Percentiles rank a stretch among this genome's conserved stretches.
phyloP scores from a whole-genome alignment of 305 asterid species.

The Fraxinus ornus region DNA sequence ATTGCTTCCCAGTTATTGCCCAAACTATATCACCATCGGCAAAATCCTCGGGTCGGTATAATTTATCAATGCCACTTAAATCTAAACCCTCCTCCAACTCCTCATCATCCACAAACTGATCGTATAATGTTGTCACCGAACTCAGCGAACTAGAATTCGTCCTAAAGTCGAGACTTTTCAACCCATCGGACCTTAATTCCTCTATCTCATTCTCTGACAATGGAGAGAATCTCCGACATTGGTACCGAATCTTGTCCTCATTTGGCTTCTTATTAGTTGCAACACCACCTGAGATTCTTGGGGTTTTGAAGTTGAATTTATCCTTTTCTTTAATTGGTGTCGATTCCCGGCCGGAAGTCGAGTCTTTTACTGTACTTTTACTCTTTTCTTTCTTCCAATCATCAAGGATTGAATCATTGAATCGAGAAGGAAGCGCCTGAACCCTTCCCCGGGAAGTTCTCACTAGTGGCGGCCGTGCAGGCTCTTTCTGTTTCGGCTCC shows the following conservation, averaged over 20 bases:
- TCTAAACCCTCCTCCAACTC: constrained; percentile 58
- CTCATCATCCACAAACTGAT: constrained; percentile 46
- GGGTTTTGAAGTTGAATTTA: constrained; percentile 39
- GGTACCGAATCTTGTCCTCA: constrained; percentile 34
- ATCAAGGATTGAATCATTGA: constrained; percentile 85
- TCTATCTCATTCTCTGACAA: constrained; percentile 58
- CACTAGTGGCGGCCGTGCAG: constrained; percentile 77
- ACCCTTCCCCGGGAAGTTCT: constrained; percentile 93
- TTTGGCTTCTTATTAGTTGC: constrained; percentile 35
- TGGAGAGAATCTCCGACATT: constrained; percentile 58
- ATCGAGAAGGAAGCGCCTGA: constrained; percentile 89
- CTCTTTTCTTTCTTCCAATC: constrained; percentile 93
- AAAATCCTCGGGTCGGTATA: constrained; percentile 54
- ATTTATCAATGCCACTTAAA: constrained; percentile 45
- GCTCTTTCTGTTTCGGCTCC: constrained; percentile 42
- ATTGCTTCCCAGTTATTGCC: constrained; percentile 80
- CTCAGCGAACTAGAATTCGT: constrained; percentile 49
- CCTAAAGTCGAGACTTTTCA: constrained; percentile 31
- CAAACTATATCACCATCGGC: constrained; percentile 80
- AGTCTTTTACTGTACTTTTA: constrained; percentile 39
- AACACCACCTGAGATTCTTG: constrained; percentile 37
- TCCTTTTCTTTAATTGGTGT: constrained; percentile 44
- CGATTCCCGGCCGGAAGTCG: constrained; percentile 62
- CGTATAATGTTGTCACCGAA: constrained; percentile 43
- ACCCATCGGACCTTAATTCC: constrained; percentile 48